These are phyloP conservation scores for Leccinum solheimii DNA, from an alignment of 1,284 basidiomycete species.

Conservation along the genomic window DNA sequence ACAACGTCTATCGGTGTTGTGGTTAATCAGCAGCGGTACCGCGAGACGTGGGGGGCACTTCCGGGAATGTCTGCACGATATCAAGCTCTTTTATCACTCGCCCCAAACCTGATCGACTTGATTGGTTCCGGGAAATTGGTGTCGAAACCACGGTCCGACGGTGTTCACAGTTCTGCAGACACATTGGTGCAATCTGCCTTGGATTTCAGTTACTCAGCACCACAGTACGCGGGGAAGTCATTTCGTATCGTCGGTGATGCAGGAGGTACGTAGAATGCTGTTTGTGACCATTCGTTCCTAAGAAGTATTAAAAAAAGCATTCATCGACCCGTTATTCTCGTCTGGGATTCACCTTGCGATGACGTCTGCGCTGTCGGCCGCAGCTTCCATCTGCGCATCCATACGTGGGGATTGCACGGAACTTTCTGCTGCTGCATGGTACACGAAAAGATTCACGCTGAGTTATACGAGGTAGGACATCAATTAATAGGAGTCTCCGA, in stretches of 20 bases:
- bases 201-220: constrained; percentile 73
- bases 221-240: constrained; percentile 55
- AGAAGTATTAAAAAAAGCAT: constrained; percentile 44
- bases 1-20: constrained; percentile 72
- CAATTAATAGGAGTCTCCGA: neutral
- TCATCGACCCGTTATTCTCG: constrained; percentile 66
- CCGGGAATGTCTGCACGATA: constrained; percentile 38
- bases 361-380: constrained; percentile 56
- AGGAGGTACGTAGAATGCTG: constrained; percentile 46
- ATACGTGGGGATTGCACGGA: constrained; percentile 53
- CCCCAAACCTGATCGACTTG: constrained; percentile 53
- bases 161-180: neutral
- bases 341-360: constrained; percentile 65
- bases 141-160: constrained; percentile 25
- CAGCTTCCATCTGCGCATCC: constrained; percentile 53
- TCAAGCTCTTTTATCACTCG: constrained; percentile 36
- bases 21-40: constrained; percentile 58
- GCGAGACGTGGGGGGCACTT: constrained; percentile 39
- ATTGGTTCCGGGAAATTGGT: constrained; percentile 48
- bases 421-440: constrained; percentile 47
- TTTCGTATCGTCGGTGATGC: constrained; percentile 73
- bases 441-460: constrained; percentile 49
- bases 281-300: neutral
- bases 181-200: constrained; percentile 45
- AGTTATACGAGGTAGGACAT: constrained; percentile 54